Evolutionary conservation across 2,329 filamentous ascomycete genomes (phyloP).

Genomic region (Neofusicoccum parvum): DNA sequence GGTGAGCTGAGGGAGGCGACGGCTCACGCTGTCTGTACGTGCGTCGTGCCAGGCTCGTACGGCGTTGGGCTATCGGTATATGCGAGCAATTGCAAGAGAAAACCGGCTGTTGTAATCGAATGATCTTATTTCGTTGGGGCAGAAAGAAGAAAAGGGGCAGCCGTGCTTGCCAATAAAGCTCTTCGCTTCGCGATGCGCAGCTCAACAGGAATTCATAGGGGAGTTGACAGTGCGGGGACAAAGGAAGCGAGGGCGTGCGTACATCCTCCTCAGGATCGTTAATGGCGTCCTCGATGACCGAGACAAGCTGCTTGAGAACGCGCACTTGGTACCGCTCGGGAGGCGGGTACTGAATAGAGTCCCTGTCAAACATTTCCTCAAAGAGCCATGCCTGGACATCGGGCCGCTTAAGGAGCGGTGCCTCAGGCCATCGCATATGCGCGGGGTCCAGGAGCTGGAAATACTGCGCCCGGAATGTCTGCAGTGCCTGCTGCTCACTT

Average conservation of each 20-base stretch:
- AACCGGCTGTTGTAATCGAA: neutral
- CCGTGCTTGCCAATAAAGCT: neutral
- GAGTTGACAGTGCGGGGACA: neutral
- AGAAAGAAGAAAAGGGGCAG: neutral
- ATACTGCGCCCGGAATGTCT: constrained; percentile 70
- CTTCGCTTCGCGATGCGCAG: constrained; percentile 7
- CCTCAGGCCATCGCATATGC: constrained; percentile 65
- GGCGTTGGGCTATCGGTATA: neutral
- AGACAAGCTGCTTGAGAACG: constrained; percentile 72
- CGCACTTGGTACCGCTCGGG: constrained; percentile 70
- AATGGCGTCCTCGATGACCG: constrained; percentile 72
- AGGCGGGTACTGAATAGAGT: constrained; percentile 59
- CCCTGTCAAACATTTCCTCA: constrained; percentile 65
- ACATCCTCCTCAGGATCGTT: constrained; percentile 86
- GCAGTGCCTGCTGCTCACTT: constrained; percentile 30
- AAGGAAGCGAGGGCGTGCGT: constrained; percentile 48
- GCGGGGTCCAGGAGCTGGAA: constrained; percentile 70
- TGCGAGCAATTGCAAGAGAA: neutral
- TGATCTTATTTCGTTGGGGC: neutral
- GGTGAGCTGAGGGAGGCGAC: neutral
- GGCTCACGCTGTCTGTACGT: neutral
- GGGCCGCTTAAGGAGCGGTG: constrained; percentile 59
- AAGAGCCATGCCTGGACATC: constrained; percentile 69
- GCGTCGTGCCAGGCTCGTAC: neutral
- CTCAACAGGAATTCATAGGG: neutral